A percentile compares a stretch with the other conserved stretches of the same genome.
These are phyloP conservation scores for Verticillium nubilum DNA, from an alignment of 2,329 filamentous ascomycete genomes.

Conservation along the genomic window DNA sequence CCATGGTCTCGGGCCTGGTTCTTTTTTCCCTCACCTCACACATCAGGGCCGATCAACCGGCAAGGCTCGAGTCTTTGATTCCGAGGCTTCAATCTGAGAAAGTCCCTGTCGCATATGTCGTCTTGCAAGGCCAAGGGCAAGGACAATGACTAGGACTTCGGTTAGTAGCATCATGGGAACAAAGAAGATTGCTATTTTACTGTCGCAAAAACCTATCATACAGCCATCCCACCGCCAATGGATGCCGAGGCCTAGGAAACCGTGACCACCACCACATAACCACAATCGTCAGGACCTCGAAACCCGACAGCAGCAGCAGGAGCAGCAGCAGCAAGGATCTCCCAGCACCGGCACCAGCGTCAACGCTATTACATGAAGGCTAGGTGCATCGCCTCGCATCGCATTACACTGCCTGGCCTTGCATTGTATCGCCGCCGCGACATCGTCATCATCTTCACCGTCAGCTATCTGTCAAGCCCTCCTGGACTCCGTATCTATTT, in stretches of 20 bases:
- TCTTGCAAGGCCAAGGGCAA: too few relatives aligned
- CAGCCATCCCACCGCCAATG: neutral
- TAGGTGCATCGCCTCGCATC: constrained; percentile 1
- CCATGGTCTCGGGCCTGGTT: neutral
- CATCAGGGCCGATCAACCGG: neutral
- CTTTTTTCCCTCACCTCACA: neutral
- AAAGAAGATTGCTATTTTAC: neutral
- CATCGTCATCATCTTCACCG: neutral
- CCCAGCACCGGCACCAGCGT: neutral
- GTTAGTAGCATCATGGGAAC: neutral
- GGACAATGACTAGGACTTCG: neutral
- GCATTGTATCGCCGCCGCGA: neutral
- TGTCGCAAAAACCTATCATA: neutral
- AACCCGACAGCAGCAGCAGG: neutral
- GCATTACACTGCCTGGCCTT: neutral
- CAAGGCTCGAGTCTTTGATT: neutral
- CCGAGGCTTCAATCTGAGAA: too few relatives aligned
- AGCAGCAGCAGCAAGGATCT: too few relatives aligned
- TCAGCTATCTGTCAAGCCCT: too few relatives aligned
- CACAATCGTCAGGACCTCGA: neutral
- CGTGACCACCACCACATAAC: neutral
- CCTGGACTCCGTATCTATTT: too few relatives aligned
- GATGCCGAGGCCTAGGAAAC: neutral
- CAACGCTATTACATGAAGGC: neutral
- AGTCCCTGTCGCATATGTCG: too few relatives aligned